These are phyloP conservation scores for Saccharomycopsis schoenii DNA, from an alignment of 805 yeast genomes.

Conservation along the genomic window DNA sequence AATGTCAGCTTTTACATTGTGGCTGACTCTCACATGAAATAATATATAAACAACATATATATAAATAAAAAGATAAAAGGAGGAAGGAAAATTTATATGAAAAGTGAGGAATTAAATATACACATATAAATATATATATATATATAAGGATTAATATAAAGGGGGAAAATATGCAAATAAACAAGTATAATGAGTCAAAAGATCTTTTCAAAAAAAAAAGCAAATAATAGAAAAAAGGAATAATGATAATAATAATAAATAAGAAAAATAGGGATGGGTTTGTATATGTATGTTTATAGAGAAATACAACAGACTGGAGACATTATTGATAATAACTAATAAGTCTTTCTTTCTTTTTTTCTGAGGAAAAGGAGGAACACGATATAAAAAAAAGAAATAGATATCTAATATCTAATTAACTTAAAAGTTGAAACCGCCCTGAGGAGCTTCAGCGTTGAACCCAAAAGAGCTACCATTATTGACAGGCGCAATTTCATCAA, in stretches of 20 bases:
- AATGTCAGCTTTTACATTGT: not conserved
- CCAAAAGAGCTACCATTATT: conserved; percentile 78
- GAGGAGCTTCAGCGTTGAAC: conserved; percentile 63
- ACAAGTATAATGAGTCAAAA: conserved; percentile 1
- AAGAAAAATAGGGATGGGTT: not conserved
- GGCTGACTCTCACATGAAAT: not conserved
- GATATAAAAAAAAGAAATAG: too few relatives aligned
- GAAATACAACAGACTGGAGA: not conserved
- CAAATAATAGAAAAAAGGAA: not conserved
- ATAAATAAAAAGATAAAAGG: not conserved
- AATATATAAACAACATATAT: not conserved
- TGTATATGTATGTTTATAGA: not conserved
- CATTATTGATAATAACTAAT: not conserved
- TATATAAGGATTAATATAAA: not conserved
- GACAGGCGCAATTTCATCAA: conserved; percentile 47
- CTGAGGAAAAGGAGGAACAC: not conserved
- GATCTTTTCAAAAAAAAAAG: not conserved
- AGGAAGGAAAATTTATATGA: not conserved
- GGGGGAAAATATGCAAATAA: not conserved
- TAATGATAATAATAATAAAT: not conserved
- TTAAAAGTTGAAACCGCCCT: conserved; percentile 41
- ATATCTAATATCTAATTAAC: not conserved
- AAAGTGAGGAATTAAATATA: not conserved
- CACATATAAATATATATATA: too few relatives aligned
- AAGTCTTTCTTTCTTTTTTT: not conserved